Evolutionary conservation across 2,329 filamentous ascomycete species (phyloP), one percentile per base, ranked within the genome.

Genomic region (Colletotrichum truncatum): DNA sequence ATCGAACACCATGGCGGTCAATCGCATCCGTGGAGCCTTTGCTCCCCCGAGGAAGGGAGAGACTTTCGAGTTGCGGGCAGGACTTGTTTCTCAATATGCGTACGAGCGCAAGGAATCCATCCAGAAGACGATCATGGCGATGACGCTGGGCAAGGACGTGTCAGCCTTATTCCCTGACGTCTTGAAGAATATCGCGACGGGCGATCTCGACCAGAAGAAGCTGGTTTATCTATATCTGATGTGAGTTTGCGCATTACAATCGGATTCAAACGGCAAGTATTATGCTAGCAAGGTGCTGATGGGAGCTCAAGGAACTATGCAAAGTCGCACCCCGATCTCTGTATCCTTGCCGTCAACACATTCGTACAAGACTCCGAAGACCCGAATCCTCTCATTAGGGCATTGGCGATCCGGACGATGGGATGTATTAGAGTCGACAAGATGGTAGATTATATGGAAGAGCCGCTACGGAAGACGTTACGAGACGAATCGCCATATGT

Each of bases 391-490:
- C 87, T 99, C 23, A 93, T 99, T 74, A 87, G 96, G 84, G 96
- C 96, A 53, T 86, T 99, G 54, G 96, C 96, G 59, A 97, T 99
- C 77, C 89, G 96, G 73, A 99, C 96, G 32, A 99, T 99, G 96
- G 96, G 96, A 39, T 98, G 96, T 75, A 98, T 99, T 73, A 86
- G 96, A 61, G 96, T 99, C 60, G 96, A 98, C 72, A 99, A 99
- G 81, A 99, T 99, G 93, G 93, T 98, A 70, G 96, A 99, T 77
- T 99, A 99, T 78, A 98, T 99, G 95, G 96, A 98, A 78, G 96
- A 99, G 75, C 96, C 96, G 12, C 81, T 99, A 68, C 89, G 96
- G 72, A 99, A 99, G 82, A 99, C 96, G 11, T 84, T 99, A 70
- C 90, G 94, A 78, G 96, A 99, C 81, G 96, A 99, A 80, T 98